Conservation (phyloP, 768 basidiomycete genomes). For the Suillus subalutaceus region DNA sequence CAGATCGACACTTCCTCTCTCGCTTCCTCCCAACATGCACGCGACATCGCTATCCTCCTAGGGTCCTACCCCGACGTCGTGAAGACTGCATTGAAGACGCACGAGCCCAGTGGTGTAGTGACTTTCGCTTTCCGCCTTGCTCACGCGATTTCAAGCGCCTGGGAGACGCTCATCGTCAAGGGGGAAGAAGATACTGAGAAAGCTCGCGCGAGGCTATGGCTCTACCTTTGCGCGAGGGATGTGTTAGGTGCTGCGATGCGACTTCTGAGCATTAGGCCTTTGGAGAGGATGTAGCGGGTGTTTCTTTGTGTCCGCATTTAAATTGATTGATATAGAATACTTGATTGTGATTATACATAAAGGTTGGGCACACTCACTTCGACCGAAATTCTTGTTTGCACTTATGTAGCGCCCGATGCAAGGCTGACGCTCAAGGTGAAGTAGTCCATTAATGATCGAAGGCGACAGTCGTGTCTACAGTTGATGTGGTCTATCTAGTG, state of each 20-base stretch:
- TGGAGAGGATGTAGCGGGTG: slow-evolving; percentile 84
- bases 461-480: neutral
- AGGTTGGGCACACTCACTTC: neutral
- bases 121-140: slow-evolving; percentile 90
- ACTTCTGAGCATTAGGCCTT: slow-evolving; percentile 83
- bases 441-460: neutral
- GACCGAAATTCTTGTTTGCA: neutral
- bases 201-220: slow-evolving; percentile 83
- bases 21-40: slow-evolving; percentile 66
- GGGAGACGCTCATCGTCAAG: slow-evolving; percentile 88
- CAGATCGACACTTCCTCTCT: slow-evolving; percentile 72
- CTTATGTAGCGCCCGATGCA: neutral
- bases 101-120: slow-evolving; percentile 90
- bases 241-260: slow-evolving; percentile 89
- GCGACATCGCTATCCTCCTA: slow-evolving; percentile 86
- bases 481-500: too few species aligned
- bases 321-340: neutral
- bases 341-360: neutral
- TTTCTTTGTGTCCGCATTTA: neutral
- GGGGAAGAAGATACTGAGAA: slow-evolving; percentile 72
- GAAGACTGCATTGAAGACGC: slow-evolving; percentile 77
- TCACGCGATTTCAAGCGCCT: slow-evolving; percentile 89
- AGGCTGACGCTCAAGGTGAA: neutral
- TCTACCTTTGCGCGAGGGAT: slow-evolving; percentile 88
- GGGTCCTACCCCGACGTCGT: slow-evolving; percentile 93